These are phyloP conservation scores for Erodium moschatum DNA, from an alignment of 441 rosid species.

Conservation along the genomic window DNA sequence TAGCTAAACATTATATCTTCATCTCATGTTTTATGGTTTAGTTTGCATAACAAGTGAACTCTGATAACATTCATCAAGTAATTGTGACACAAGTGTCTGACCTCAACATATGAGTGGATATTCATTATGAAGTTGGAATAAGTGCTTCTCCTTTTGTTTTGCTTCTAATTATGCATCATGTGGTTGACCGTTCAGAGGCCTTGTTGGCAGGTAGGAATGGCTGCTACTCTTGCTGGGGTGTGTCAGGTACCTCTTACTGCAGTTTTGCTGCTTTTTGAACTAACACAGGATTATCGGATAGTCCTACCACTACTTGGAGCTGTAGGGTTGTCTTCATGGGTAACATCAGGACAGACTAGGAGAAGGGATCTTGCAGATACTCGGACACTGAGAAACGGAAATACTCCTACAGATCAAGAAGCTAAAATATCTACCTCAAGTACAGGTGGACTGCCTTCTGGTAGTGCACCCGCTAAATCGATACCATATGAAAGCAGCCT, in stretches of 20 bases:
- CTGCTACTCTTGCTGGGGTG: constrained; percentile 97
- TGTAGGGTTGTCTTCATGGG: constrained; percentile 89
- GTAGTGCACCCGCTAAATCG: constrained; percentile 19
- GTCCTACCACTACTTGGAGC: constrained; percentile 85
- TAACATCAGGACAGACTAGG: constrained; percentile 69
- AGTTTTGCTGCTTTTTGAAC: constrained; percentile 77
- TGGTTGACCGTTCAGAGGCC: constrained; percentile 10
- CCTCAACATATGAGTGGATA: background rate
- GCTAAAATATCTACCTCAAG: constrained; percentile 24
- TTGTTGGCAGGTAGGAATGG: constrained; percentile 83
- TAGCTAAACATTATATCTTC: background rate
- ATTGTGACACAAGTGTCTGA: background rate
- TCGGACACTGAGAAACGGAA: constrained; percentile 31
- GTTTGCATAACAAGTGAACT: background rate
- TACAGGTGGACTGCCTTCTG: constrained; percentile 21
- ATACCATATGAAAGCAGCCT: constrained; percentile 39
- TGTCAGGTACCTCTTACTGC: constrained; percentile 96
- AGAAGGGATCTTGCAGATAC: constrained; percentile 43
- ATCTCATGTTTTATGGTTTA: too few relatives aligned
- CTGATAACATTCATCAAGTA: background rate
- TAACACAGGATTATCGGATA: constrained; percentile 85
- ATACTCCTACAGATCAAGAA: constrained; percentile 23
- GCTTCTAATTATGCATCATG: background rate
- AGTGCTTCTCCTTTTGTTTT: background rate
- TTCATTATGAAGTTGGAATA: background rate